phyloP scores from a whole-genome alignment of 2,329 filamentous ascomycete species.

The Aspergillus melleus region DNA sequence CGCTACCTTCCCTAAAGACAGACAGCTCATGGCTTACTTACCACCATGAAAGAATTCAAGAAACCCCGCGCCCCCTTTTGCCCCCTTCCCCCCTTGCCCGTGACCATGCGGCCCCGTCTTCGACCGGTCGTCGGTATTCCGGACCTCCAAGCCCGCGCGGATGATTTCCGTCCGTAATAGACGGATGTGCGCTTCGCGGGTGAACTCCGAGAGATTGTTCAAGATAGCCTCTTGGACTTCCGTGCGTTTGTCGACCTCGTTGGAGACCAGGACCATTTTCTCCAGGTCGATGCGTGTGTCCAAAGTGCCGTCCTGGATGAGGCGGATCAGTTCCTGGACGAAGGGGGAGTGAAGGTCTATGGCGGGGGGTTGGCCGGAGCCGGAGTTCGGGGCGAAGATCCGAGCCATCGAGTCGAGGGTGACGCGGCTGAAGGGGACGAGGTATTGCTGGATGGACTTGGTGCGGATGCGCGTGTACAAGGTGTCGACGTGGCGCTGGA shows the following conservation, averaged over 20 bases:
- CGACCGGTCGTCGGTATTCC: conserved; percentile 21
- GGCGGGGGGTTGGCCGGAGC: conserved; percentile 50
- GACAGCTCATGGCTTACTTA: neutral
- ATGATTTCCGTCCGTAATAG: conserved; percentile 75
- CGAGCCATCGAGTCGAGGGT: conserved; percentile 75
- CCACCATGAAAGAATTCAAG: neutral
- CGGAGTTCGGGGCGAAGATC: conserved; percentile 63
- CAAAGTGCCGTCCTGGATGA: conserved; percentile 73
- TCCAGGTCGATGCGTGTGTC: conserved; percentile 83
- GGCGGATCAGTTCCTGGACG: conserved; percentile 65
- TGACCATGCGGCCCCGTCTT: conserved; percentile 7
- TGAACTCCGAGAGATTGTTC: conserved; percentile 67
- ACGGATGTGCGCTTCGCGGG: conserved; percentile 72
- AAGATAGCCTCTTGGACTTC: conserved; percentile 71
- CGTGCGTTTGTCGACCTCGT: conserved; percentile 64
- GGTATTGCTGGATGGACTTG: conserved; percentile 93
- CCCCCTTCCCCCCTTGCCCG: conserved; percentile 8
- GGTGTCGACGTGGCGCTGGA: conserved; percentile 69
- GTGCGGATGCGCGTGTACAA: conserved; percentile 76
- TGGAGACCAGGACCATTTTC: conserved; percentile 74
- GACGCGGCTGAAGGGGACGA: conserved; percentile 85
- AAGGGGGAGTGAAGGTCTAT: conserved; percentile 58
- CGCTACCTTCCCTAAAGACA: neutral
- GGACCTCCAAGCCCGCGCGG: conserved; percentile 73
- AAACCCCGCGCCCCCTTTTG: neutral